These are phyloP conservation scores for Hemileccinum impolitum DNA, from an alignment of 768 basidiomycete genomes.

Conservation along the genomic window DNA sequence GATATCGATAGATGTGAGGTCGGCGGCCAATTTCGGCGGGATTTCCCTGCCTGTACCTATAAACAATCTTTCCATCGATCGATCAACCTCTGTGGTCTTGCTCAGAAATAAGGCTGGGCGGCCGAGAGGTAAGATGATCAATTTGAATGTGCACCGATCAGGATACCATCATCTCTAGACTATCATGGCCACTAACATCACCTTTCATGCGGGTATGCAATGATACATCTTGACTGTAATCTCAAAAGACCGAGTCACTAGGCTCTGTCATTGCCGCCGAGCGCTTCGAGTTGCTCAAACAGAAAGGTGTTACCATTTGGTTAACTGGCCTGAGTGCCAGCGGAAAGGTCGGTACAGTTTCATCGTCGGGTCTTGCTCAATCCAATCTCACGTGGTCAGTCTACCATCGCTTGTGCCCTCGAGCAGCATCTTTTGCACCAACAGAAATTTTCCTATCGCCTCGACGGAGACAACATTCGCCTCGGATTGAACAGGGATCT, in stretches of 20 bases:
- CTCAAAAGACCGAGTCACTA: conserved; percentile 26
- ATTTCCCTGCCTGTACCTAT: too few species aligned
- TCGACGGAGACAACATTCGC: conserved; percentile 95
- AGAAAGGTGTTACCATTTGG: conserved; percentile 93
- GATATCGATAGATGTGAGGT: too few species aligned
- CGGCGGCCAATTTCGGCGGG: too few species aligned
- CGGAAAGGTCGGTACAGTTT: conserved; percentile 65
- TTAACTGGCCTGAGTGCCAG: conserved; percentile 93
- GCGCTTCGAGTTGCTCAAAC: conserved; percentile 63
- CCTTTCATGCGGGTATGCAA: conserved; percentile 63
- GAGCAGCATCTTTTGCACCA: conserved; percentile 93
- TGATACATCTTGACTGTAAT: background rate
- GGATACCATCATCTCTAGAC: background rate
- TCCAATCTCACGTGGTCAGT: conserved; percentile 45
- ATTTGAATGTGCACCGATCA: too few species aligned
- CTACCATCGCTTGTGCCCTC: conserved; percentile 94
- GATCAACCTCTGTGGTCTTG: too few species aligned
- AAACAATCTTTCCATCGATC: too few species aligned
- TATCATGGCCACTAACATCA: conserved; percentile 48
- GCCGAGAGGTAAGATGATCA: too few species aligned
- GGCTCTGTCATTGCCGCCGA: conserved; percentile 71
- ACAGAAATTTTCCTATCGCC: conserved; percentile 81
- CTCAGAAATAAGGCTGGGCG: too few species aligned
- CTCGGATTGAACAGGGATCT: conserved; percentile 97
- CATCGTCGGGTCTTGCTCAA: background rate